Evolutionary conservation across 306 rosid genomes (phyloP), one percentile per base, ranked within the genome.

Genomic region (Prunus campanulata): DNA sequence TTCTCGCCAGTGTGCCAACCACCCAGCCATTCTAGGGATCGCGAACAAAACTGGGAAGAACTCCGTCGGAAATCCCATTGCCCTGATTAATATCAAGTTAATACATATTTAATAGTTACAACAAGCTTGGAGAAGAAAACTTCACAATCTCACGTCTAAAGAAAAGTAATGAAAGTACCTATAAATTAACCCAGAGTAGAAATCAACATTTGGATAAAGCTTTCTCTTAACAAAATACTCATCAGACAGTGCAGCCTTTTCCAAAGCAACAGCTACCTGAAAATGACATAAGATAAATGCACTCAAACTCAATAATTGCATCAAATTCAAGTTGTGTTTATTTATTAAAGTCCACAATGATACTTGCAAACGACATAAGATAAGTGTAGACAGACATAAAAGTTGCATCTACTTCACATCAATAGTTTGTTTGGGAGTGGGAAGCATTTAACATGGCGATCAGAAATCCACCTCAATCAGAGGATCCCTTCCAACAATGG

Each of bases 21-120:
- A 93, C 25, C 98, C 98, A 81, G 97, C 97, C 98, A 93, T 93
- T 77, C 96, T 85, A 70, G 98, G 97, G 87, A 93, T 90, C 49
- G 97, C 98, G 67, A 93, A 93, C 74, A 91, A 85, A 75, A 91
- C 88, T 1, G 97, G 86, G 90, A 93, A 91, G 88, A 80, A 93
- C 66, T 93, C 97, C 0, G 93, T 87, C 19, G 95, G 97, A 84
- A 93, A 93, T 72, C 97, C 98, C 93, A 90, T 91, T 51, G 98
- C 98, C 92, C 97, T 91, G 90, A 80, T 82, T n/a, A 49, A 8
- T 14, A 62, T 19, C 44, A 73, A 63, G 13, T 70, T 22, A 52
- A 25, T 70, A 59, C 50, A 49, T 16, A 35, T 78, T 12, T 16
- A 39, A 29, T 11, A 20, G 47, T 60, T 35, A n/a, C 64, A 54